A percentile compares a stretch with the other conserved stretches of the same genome.
Evolutionary conservation across 306 rosid species (phyloP).

Genomic region (Vigna mungo): DNA sequence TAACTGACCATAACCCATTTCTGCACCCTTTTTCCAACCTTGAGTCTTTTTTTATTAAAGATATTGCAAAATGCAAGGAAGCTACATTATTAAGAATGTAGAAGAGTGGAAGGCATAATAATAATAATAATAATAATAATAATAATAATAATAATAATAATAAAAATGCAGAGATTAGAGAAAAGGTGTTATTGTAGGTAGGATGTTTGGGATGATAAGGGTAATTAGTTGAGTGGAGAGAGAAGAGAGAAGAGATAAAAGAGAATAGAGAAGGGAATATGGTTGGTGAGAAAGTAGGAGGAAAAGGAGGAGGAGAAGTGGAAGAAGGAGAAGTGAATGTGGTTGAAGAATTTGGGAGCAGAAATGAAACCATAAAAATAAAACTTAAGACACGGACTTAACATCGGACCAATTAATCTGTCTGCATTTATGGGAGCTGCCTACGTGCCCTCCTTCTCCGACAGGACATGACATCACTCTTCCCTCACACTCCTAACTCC

Average conservation of each 20-base stretch:
- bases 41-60: neutral
- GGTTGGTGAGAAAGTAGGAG: conserved; percentile 33
- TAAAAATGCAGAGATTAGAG: neutral
- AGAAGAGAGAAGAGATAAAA: neutral
- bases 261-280: neutral
- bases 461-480: conserved; percentile 52
- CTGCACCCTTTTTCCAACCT: neutral
- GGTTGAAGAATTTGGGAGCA: conserved; percentile 32
- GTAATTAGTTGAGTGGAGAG: neutral
- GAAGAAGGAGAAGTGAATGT: conserved; percentile 20
- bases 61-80: neutral
- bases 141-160: neutral
- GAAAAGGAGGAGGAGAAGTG: conserved; percentile 10
- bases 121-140: neutral
- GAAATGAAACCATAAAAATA: conserved; percentile 16
- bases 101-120: neutral
- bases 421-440: conserved; percentile 69
- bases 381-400: conserved; percentile 48
- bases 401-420: conserved; percentile 50
- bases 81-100: neutral
- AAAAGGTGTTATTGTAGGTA: neutral
- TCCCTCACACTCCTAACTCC: neutral
- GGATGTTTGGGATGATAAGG: neutral
- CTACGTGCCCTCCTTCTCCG: conserved; percentile 68
- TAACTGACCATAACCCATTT: conserved; percentile 32